These are phyloP conservation scores for Fusarium paranaense DNA, from an alignment of 2,329 filamentous ascomycete species.

Conservation along the genomic window DNA sequence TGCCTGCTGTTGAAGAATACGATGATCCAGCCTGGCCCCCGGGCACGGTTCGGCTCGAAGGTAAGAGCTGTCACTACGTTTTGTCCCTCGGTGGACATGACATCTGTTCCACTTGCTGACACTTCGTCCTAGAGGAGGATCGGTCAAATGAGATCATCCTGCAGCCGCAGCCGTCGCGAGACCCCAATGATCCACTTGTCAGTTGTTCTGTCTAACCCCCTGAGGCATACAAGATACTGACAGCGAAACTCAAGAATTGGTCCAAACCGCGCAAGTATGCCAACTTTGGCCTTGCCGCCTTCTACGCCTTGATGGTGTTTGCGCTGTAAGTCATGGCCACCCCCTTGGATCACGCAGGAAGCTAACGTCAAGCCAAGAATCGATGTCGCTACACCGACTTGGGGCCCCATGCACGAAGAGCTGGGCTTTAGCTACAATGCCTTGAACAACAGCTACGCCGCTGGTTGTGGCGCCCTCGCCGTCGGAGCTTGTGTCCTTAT, in stretches of 20 bases:
- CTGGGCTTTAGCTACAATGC: conserved; percentile 2
- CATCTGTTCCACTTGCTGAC: not conserved
- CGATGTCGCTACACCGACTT: not conserved
- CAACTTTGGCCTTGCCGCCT: conserved; percentile 64
- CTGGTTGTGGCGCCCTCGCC: conserved; percentile 29
- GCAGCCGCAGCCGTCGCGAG: conserved; percentile 8
- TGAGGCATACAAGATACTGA: not conserved
- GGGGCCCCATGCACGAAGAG: conserved; percentile 7
- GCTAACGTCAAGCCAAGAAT: not conserved
- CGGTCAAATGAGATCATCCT: conserved; percentile 1
- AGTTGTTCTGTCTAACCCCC: not conserved
- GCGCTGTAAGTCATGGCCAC: conserved; percentile 63
- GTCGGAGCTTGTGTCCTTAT: conserved; percentile 39
- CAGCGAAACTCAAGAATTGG: not conserved
- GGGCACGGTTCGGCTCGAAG: not conserved
- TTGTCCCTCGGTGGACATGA: not conserved
- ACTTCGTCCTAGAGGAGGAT: not conserved
- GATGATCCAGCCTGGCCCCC: not conserved
- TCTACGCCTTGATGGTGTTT: conserved; percentile 75
- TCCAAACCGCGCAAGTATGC: conserved; percentile 17
- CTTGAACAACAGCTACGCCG: conserved; percentile 6
- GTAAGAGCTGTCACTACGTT: not conserved
- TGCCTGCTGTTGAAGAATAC: not conserved
- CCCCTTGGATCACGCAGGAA: not conserved
- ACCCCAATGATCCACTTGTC: conserved; percentile 18